A percentile compares a stretch with the other conserved stretches of the same genome.
phyloP scores from a whole-genome alignment of 2,329 filamentous ascomycete genomes.

The Xylariaceae sp. region DNA sequence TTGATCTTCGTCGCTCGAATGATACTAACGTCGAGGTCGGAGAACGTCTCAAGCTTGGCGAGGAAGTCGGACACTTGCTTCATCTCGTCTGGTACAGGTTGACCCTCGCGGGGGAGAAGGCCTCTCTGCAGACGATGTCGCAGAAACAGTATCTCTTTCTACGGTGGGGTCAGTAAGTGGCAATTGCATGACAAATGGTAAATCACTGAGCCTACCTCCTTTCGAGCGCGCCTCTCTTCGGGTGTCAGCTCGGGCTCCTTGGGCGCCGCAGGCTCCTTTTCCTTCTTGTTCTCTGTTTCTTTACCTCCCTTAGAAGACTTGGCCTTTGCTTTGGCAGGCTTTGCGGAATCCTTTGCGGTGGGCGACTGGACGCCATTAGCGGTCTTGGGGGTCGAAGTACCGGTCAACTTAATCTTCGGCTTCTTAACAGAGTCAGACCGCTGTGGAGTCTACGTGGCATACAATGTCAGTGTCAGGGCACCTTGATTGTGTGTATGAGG shows the following conservation, averaged over 20 bases:
- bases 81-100: slow-evolving; percentile 89
- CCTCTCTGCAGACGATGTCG: slow-evolving; percentile 95
- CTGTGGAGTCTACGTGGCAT: slow-evolving; percentile 56
- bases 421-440: slow-evolving; percentile 70
- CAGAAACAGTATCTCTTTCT: slow-evolving; percentile 87
- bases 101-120: slow-evolving; percentile 82
- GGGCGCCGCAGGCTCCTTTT: slow-evolving; percentile 52
- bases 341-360: slow-evolving; percentile 50
- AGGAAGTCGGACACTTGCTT: slow-evolving; percentile 77
- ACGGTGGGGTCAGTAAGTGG: slow-evolving; percentile 44
- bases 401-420: slow-evolving; percentile 70
- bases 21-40: slow-evolving; percentile 85
- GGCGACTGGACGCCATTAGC: slow-evolving; percentile 65
- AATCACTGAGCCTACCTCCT: slow-evolving; percentile 55
- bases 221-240: slow-evolving; percentile 64
- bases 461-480: slow-evolving; percentile 6
- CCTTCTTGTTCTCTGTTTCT: slow-evolving; percentile 57
- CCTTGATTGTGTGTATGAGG: not conserved
- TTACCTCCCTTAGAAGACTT: slow-evolving; percentile 59
- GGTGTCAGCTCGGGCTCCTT: slow-evolving; percentile 65
- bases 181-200: not conserved
- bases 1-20: slow-evolving; percentile 96
- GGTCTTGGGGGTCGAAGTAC: slow-evolving; percentile 72
- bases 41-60: slow-evolving; percentile 77
- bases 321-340: slow-evolving; percentile 61